Conservation (phyloP, 371 early-diverging fungal species). For the Sporodiniella umbellata region DNA sequence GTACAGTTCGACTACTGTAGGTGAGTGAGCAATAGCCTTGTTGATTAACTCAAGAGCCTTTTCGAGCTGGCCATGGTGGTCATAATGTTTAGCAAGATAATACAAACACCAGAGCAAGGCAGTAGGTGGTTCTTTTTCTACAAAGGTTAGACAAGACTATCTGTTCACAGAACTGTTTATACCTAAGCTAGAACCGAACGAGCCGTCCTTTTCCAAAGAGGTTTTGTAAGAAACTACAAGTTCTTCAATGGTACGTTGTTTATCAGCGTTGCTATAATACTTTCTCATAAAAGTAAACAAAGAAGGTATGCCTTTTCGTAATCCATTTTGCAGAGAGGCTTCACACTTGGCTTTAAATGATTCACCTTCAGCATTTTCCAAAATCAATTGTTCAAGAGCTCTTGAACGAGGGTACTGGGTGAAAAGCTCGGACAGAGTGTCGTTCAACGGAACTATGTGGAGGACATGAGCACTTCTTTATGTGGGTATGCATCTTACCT, state of each 20-base stretch:
- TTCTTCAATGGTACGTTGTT: constrained; percentile 63
- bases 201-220: constrained; percentile 49
- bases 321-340: constrained; percentile 61
- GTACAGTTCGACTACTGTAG: constrained; percentile 86
- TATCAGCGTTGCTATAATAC: constrained; percentile 66
- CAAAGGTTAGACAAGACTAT: not conserved
- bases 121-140: constrained; percentile 72
- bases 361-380: constrained; percentile 72
- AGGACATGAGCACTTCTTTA: no score
- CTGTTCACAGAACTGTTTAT: not conserved
- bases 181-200: constrained; percentile 37
- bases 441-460: no score
- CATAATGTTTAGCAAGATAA: constrained; percentile 87
- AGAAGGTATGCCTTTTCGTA: constrained; percentile 92
- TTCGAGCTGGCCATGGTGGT: constrained; percentile 61
- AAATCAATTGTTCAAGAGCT: constrained; percentile 70
- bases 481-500: constrained; percentile 14
- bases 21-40: constrained; percentile 80
- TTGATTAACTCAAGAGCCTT: constrained; percentile 77
- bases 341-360: constrained; percentile 64
- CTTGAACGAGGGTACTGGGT: constrained; percentile 81
- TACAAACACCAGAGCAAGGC: constrained; percentile 85
- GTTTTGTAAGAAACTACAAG: constrained; percentile 59
- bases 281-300: constrained; percentile 80
- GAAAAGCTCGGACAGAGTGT: constrained; percentile 59